These are phyloP conservation scores for Rheum nobile DNA, from an alignment of 148 eudicot genomes.

Conservation along the genomic window DNA sequence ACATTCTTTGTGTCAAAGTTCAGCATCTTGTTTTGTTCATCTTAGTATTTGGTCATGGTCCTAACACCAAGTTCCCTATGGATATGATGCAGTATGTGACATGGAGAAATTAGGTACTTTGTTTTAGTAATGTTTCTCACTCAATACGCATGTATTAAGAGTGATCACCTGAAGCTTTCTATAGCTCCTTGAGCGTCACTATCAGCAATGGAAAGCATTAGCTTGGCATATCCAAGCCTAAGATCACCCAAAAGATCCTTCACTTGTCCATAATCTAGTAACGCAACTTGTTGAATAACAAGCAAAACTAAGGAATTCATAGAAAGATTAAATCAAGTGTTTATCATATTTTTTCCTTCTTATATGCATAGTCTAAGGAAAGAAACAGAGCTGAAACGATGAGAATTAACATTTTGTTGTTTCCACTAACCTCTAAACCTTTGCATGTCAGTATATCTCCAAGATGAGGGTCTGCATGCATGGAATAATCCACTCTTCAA, in stretches of 20 bases:
- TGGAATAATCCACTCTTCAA: slow-evolving; percentile 96
- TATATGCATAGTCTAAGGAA: no score
- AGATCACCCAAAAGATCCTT: slow-evolving; percentile 79
- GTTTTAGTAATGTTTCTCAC: no score
- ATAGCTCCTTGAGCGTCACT: slow-evolving; percentile 58
- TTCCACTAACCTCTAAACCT: slow-evolving; percentile 73
- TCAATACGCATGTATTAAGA: background rate
- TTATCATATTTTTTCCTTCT: no score
- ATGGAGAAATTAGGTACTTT: background rate
- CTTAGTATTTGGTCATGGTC: slow-evolving; percentile 46
- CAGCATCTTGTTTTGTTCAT: slow-evolving; percentile 62
- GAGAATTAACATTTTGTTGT: background rate
- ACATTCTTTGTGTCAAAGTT: slow-evolving; percentile 75
- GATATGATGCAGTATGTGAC: background rate
- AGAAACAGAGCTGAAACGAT: no score
- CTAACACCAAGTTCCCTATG: slow-evolving; percentile 78
- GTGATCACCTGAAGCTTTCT: slow-evolving; percentile 63
- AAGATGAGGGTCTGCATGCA: slow-evolving; percentile 99
- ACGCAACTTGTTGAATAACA: slow-evolving; percentile 46
- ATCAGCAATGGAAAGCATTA: slow-evolving; percentile 90
- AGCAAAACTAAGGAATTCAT: no score
- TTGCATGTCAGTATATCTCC: slow-evolving; percentile 86
- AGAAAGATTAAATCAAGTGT: no score
- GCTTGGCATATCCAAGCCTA: slow-evolving; percentile 85
- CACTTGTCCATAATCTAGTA: slow-evolving; percentile 99